Percentiles rank a stretch among this genome's conserved stretches.
phyloP scores from a whole-genome alignment of 306 rosid genomes.

The Pterocarpus santalinus region DNA sequence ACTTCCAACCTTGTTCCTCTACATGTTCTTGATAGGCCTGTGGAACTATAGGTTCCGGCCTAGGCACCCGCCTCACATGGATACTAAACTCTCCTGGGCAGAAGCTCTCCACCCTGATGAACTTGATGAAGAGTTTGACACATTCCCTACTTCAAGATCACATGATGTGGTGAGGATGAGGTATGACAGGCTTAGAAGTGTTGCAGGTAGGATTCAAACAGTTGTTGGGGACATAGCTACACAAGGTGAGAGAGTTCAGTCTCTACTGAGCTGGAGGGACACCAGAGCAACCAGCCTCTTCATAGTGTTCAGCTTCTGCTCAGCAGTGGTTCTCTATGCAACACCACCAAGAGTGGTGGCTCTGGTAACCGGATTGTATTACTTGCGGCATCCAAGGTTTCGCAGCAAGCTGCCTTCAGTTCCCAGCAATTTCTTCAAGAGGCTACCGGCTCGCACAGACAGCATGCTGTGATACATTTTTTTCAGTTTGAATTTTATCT shows the following conservation, averaged over 20 bases:
- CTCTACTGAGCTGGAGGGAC: slow-evolving; percentile 92
- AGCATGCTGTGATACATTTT: slow-evolving; percentile 62
- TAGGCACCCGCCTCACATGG: slow-evolving; percentile 88
- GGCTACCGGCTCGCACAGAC: slow-evolving; percentile 84
- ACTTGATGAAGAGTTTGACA: slow-evolving; percentile 96
- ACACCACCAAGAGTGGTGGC: slow-evolving; percentile 85
- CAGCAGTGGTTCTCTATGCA: slow-evolving; percentile 76
- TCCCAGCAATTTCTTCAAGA: slow-evolving; percentile 90
- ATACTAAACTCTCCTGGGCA: slow-evolving; percentile 89
- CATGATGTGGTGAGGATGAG: slow-evolving; percentile 80
- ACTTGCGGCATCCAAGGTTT: slow-evolving; percentile 82
- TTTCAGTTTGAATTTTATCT: not conserved
- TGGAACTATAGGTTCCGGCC: slow-evolving; percentile 91
- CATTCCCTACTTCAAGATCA: slow-evolving; percentile 80
- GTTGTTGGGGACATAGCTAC: slow-evolving; percentile 97
- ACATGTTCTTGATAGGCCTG: slow-evolving; percentile 93
- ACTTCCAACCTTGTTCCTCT: slow-evolving; percentile 85
- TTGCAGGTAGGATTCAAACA: slow-evolving; percentile 91
- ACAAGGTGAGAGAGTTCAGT: slow-evolving; percentile 92
- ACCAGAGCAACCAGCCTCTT: slow-evolving; percentile 90
- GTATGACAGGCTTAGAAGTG: slow-evolving; percentile 90
- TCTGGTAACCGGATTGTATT: slow-evolving; percentile 72
- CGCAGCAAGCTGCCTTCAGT: slow-evolving; percentile 86
- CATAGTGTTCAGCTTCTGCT: slow-evolving; percentile 68
- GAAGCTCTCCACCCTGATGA: slow-evolving; percentile 84